These are phyloP conservation scores for Zygoascus biomembranicola DNA, from an alignment of 805 yeast genomes.

Conservation along the genomic window DNA sequence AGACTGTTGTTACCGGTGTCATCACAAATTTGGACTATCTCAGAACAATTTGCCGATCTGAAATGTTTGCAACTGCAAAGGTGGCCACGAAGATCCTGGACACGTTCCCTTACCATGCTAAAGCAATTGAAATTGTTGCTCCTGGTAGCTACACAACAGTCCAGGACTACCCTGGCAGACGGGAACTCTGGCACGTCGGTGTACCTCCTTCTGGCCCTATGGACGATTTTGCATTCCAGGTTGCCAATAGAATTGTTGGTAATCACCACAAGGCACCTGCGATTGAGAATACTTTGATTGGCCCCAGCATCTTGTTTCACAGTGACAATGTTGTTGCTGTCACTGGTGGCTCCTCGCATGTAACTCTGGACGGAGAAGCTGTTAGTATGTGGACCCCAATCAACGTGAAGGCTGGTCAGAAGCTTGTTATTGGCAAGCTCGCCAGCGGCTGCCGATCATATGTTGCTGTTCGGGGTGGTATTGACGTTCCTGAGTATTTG, in stretches of 20 bases:
- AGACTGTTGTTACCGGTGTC: constrained; percentile 84
- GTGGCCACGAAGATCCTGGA: constrained; percentile 87
- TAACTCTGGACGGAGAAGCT: constrained; percentile 53
- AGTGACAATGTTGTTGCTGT: constrained; percentile 67
- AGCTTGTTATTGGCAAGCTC: constrained; percentile 72
- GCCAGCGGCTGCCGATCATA: constrained; percentile 81
- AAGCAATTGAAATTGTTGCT: constrained; percentile 71
- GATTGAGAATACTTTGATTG: constrained; percentile 77
- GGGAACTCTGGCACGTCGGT: constrained; percentile 80
- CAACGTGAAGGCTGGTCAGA: constrained; percentile 63
- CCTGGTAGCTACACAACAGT: constrained; percentile 97
- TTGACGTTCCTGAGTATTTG: constrained; percentile 87
- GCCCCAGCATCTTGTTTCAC: constrained; percentile 83
- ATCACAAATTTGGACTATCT: constrained; percentile 85
- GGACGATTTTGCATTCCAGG: constrained; percentile 86
- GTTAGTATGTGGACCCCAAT: constrained; percentile 69
- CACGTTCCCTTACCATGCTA: constrained; percentile 66
- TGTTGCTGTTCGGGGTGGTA: constrained; percentile 84
- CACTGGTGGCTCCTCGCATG: constrained; percentile 75
- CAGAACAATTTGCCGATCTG: constrained; percentile 73
- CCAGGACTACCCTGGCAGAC: constrained; percentile 92
- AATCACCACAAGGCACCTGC: constrained; percentile 79
- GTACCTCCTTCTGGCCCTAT: constrained; percentile 99
- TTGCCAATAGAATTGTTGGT: constrained; percentile 88
- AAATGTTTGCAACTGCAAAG: constrained; percentile 74